These are phyloP conservation scores for Vitis hybrid DNA, from an alignment of 177 flowering plant species.

Conservation along the genomic window DNA sequence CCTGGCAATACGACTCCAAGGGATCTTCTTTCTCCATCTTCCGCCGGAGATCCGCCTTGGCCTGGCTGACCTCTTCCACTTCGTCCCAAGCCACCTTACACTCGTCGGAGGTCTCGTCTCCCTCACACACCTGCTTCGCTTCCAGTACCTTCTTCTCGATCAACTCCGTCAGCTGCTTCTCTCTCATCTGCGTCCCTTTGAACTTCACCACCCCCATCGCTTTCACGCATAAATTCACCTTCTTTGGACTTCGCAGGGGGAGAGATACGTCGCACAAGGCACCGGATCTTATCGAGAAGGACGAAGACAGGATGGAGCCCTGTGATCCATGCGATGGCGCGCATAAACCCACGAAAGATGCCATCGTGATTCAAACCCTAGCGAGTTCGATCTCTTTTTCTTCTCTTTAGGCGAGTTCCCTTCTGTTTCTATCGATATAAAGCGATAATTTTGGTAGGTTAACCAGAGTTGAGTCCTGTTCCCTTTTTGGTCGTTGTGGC, in stretches of 20 bases:
- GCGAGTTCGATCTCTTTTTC: background rate
- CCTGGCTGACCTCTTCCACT: slow-evolving; percentile 83
- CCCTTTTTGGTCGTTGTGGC: no score
- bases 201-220: slow-evolving; percentile 45
- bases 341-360: background rate
- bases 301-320: background rate
- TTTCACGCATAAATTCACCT: background rate
- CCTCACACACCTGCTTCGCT: slow-evolving; percentile 67
- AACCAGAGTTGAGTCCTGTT: no score
- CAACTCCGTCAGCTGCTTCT: slow-evolving; percentile 65
- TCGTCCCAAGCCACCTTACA: slow-evolving; percentile 91
- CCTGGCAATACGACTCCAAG: slow-evolving; percentile 53
- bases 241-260: background rate
- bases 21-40: slow-evolving; percentile 63
- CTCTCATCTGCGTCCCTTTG: slow-evolving; percentile 75
- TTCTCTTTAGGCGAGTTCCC: no score
- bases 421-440: no score
- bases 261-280: background rate
- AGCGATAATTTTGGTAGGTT: no score
- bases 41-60: slow-evolving; percentile 65
- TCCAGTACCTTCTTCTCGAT: slow-evolving; percentile 73
- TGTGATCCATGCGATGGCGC: background rate
- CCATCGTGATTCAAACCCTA: background rate
- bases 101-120: slow-evolving; percentile 49
- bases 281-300: background rate